These are phyloP conservation scores for Grigorovia jiainica DNA, from an alignment of 805 yeast genomes.

Conservation along the genomic window DNA sequence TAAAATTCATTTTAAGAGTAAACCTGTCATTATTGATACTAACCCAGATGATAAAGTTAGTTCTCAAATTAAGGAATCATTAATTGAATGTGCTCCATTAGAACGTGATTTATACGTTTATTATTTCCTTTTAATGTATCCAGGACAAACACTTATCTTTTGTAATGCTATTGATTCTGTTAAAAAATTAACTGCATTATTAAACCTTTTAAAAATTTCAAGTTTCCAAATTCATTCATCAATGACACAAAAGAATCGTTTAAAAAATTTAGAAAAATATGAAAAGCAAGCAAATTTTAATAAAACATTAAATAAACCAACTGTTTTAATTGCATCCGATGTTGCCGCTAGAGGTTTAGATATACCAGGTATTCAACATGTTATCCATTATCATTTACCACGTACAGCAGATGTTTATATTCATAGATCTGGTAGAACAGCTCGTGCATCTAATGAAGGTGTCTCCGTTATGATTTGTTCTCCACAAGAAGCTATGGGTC, in stretches of 20 bases:
- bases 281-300: constrained; percentile 31
- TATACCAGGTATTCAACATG: constrained; percentile 84
- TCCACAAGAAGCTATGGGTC: constrained; percentile 88
- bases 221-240: constrained; percentile 79
- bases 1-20: constrained; percentile 62
- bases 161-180: constrained; percentile 95
- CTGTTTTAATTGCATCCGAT: constrained; percentile 85
- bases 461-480: constrained; percentile 90
- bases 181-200: constrained; percentile 68
- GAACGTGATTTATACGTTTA: constrained; percentile 87
- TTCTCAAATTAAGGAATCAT: constrained; percentile 65
- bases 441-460: constrained; percentile 88
- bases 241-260: constrained; percentile 90
- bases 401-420: constrained; percentile 89
- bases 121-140: constrained; percentile 76
- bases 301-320: constrained; percentile 36
- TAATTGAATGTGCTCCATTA: constrained; percentile 82
- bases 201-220: constrained; percentile 59
- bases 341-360: constrained; percentile 98
- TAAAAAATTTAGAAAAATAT: constrained; percentile 66
- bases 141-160: constrained; percentile 83
- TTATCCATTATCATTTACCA: constrained; percentile 91
- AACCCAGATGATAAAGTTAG: constrained; percentile 80
- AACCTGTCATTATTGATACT: constrained; percentile 70
- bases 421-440: constrained; percentile 98